These are phyloP conservation scores for Sclerotinia borealis DNA, from an alignment of 2,329 filamentous ascomycete genomes.

Conservation along the genomic window DNA sequence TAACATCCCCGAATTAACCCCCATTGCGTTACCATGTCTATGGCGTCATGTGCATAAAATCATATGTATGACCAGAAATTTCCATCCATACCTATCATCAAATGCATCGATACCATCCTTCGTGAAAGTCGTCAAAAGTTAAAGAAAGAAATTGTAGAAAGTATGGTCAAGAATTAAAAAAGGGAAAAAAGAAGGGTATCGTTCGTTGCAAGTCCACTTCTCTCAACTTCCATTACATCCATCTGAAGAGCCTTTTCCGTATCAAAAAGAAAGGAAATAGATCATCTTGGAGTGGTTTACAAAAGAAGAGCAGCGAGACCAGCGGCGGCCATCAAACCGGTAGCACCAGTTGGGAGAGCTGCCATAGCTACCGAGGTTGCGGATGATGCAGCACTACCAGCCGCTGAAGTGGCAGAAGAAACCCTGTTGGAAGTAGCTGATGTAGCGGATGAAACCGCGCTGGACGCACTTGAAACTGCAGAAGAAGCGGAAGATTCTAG, in stretches of 20 bases:
- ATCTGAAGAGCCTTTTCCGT: constrained; percentile 13
- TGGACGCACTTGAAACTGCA: constrained; percentile 16
- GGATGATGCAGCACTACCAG: constrained; percentile 8
- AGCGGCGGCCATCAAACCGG: constrained; percentile 27
- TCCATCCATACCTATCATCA: constrained; percentile 7
- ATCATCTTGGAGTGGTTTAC: constrained; percentile 19
- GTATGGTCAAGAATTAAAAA: constrained; percentile 19
- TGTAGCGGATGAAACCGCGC: constrained; percentile 2
- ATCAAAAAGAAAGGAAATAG: constrained; percentile 2
- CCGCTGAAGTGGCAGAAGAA: constrained; percentile 13
- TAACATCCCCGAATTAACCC: not conserved
- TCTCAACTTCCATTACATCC: constrained; percentile 14
- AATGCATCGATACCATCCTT: constrained; percentile 2
- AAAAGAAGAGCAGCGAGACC: constrained; percentile 31
- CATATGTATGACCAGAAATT: constrained; percentile 3
- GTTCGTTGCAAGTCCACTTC: constrained; percentile 9
- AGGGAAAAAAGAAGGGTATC: constrained; percentile 22
- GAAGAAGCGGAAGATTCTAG: constrained; percentile 13
- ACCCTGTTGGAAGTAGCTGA: constrained; percentile 12
- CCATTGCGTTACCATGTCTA: constrained; percentile 4
- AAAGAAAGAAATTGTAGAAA: constrained; percentile 8
- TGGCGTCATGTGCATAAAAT: constrained; percentile 1
- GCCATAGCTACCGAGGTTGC: not conserved
- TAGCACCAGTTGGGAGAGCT: constrained; percentile 18
- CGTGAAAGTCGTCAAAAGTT: constrained; percentile 9